Evolutionary conservation across 805 yeast species (phyloP), one percentile per base, ranked within the genome.

Genomic region (Myxozyma neotropica): DNA sequence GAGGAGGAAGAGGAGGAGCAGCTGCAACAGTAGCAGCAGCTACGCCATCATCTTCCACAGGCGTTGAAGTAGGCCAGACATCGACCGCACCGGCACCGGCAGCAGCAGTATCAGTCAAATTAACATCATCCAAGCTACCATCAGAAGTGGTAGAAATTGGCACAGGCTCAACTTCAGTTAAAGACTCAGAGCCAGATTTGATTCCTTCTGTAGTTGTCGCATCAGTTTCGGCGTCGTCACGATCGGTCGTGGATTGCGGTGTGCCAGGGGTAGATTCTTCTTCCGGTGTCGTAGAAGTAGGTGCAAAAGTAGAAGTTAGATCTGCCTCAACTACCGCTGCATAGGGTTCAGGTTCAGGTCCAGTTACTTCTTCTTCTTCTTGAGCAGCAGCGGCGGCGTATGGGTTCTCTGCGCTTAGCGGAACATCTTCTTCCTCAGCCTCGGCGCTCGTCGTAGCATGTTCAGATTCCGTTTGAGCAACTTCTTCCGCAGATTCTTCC

Each of bases 1-100:
- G 47, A 13, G 64, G 53, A 23, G 66, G 66, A 4, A 59, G 43
- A 8, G 64, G 64, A 4, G 64, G 64, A 2, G 60, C 47, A 1
- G 53, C 27, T 3, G 46, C 39, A 8, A 36, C 53, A 21, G 35
- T 51, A 13, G 33, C 48, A 24, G n/a, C 54, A 23, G 40, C 42
- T 23, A 15, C 49, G 3, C 24, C 44, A 13, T 36, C 48, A 27
- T 13, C 59, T 7, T 56, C 23, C 17, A 55, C 31, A 12, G 45
- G 0, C 12, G 40, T n/a, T n/a, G n/a, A n/a, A n/a, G n/a, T n/a
- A n/a, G n/a, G n/a, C n/a, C n/a, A n/a, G n/a, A n/a, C 43, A 21
- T 10, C 31, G 46, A 39, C 10, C 40, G 13, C 26, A 38, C 40
- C 19, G 10, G 55, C 24, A 17, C 38, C 29, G n/a, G 46, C 19